Percentiles rank a stretch among this genome's conserved stretches.
These are phyloP conservation scores for Corrigiola litoralis DNA, from an alignment of 179 eudicot genomes.

Conservation along the genomic window DNA sequence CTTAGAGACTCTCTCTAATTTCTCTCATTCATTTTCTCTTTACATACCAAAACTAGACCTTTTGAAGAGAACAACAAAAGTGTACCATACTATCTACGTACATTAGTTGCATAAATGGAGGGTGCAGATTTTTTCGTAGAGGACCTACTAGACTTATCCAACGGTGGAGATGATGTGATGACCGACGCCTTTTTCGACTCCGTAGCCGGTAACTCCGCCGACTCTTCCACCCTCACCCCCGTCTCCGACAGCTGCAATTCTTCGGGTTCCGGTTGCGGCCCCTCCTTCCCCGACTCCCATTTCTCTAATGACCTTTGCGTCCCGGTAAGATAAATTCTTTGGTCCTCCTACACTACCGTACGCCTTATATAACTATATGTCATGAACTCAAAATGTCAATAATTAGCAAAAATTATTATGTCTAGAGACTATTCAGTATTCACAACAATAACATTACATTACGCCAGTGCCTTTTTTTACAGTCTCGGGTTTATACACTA, in stretches of 20 bases:
- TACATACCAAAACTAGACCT: not conserved
- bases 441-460: too few relatives aligned
- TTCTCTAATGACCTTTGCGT: conserved; percentile 78
- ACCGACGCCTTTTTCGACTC: conserved; percentile 52
- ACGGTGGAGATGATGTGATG: conserved; percentile 65
- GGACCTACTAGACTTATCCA: conserved; percentile 71
- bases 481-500: too few relatives aligned
- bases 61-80: not conserved
- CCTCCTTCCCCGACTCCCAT: conserved; percentile 57
- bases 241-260: conserved; percentile 77
- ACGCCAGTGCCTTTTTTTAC: too few relatives aligned
- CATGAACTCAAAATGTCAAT: too few relatives aligned
- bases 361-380: too few relatives aligned
- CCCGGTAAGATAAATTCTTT: conserved; percentile 50
- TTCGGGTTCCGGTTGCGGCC: conserved; percentile 39
- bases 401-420: too few relatives aligned
- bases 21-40: not conserved
- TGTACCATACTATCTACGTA: too few relatives aligned
- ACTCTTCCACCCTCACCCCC: conserved; percentile 54
- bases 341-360: not conserved
- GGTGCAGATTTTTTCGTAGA: conserved; percentile 59
- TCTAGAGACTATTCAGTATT: too few relatives aligned
- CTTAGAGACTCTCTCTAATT: not conserved
- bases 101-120: conserved; percentile 27
- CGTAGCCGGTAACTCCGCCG: conserved; percentile 42